phyloP scores from a whole-genome alignment of 2,329 filamentous ascomycete species.

The Madurella mycetomatis region DNA sequence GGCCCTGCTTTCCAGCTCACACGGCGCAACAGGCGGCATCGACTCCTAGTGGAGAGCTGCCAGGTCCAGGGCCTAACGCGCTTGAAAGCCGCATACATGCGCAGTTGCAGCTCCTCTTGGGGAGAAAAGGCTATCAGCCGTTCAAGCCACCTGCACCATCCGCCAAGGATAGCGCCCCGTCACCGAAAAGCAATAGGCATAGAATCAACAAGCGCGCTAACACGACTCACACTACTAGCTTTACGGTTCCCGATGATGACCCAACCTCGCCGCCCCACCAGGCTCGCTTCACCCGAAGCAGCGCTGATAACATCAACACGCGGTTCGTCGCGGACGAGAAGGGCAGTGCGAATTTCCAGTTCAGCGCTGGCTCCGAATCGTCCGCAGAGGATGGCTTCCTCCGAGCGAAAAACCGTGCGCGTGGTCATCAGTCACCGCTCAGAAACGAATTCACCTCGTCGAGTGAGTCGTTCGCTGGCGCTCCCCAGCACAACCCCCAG shows the following conservation, averaged over 20 bases:
- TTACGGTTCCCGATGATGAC: constrained; percentile 45
- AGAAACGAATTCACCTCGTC: constrained; percentile 25
- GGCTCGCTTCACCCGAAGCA: constrained; percentile 45
- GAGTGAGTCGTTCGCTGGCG: constrained; percentile 19
- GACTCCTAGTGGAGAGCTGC: constrained; percentile 28
- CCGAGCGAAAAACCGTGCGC: constrained; percentile 34
- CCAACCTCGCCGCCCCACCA: constrained; percentile 32
- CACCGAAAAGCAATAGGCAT: constrained; percentile 5
- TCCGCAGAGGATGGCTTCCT: constrained; percentile 28
- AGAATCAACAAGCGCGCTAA: constrained; percentile 24
- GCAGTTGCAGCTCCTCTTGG: constrained; percentile 23
- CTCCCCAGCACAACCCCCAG: constrained; percentile 18
- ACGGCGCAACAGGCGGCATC: constrained; percentile 4
- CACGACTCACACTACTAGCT: constrained; percentile 38
- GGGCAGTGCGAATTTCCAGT: constrained; percentile 37
- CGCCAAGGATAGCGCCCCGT: not conserved
- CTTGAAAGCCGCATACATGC: constrained; percentile 13
- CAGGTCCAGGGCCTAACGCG: not conserved
- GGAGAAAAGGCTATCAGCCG: not conserved
- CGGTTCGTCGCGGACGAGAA: constrained; percentile 51
- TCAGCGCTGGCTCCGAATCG: constrained; percentile 44
- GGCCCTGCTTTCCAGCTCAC: constrained; percentile 8
- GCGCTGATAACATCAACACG: constrained; percentile 59
- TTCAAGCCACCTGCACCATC: constrained; percentile 1
- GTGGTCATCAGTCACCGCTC: constrained; percentile 38